These are phyloP conservation scores for Collariella sp. DNA, from an alignment of 495 filamentous ascomycete species.

Conservation along the genomic window DNA sequence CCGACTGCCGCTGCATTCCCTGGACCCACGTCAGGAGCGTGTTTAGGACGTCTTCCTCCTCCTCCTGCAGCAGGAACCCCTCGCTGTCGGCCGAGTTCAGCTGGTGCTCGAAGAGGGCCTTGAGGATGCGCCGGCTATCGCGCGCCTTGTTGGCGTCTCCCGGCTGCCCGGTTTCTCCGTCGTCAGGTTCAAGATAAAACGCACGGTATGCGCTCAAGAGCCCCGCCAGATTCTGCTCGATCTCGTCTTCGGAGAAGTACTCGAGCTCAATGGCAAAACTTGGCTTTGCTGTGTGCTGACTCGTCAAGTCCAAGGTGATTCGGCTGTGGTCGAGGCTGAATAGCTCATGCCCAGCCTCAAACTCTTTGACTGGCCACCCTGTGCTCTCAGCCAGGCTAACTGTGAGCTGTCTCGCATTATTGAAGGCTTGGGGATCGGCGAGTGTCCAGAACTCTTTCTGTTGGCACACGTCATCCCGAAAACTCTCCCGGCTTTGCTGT, in stretches of 20 bases:
- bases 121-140: constrained; percentile 14
- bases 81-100: constrained; percentile 12
- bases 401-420: background rate
- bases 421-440: background rate
- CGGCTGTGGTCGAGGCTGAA: background rate
- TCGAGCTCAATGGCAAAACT: constrained; percentile 15
- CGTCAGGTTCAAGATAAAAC: constrained; percentile 14
- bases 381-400: background rate
- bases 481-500: background rate
- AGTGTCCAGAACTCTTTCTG: background rate
- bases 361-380: background rate
- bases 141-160: background rate
- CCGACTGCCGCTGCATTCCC: background rate
- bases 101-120: constrained; percentile 14
- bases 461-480: background rate
- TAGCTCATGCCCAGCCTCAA: background rate
- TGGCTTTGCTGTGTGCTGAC: background rate
- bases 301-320: background rate
- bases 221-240: constrained; percentile 18
- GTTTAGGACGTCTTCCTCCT: constrained; percentile 21
- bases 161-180: background rate
- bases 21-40: constrained; percentile 11
- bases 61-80: constrained; percentile 12
- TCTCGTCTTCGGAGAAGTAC: constrained; percentile 20
- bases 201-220: constrained; percentile 21